phyloP scores from a whole-genome alignment of 495 filamentous ascomycete genomes.

The Neurospora sp. region DNA sequence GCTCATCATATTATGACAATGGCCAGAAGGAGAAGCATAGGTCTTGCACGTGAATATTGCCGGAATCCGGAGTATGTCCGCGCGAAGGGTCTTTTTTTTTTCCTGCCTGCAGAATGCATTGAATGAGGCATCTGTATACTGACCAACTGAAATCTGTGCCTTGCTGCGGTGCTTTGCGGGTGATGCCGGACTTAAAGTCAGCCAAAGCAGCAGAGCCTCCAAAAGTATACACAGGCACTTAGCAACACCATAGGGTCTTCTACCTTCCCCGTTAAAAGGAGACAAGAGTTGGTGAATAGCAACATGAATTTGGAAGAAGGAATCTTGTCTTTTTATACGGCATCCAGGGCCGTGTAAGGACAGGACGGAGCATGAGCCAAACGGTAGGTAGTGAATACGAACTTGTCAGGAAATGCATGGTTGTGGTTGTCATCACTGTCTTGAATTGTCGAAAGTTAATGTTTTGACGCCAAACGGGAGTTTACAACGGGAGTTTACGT shows the following conservation, averaged over 20 bases:
- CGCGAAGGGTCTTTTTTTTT: neutral
- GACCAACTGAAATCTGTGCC: neutral
- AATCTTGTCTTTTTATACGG: neutral
- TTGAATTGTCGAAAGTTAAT: too few relatives aligned
- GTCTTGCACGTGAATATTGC: neutral
- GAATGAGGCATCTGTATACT: neutral
- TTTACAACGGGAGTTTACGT: too few relatives aligned
- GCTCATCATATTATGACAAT: neutral
- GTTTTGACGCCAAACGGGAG: too few relatives aligned
- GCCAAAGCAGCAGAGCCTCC: neutral
- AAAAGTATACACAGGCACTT: neutral
- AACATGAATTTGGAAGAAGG: neutral
- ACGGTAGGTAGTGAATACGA: too few relatives aligned
- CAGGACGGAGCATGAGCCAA: too few relatives aligned
- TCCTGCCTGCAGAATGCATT: neutral
- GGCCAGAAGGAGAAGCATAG: neutral
- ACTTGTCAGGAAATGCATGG: too few relatives aligned
- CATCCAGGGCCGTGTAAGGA: too few relatives aligned
- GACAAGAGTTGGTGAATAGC: neutral
- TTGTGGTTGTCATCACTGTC: too few relatives aligned
- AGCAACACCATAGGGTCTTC: neutral
- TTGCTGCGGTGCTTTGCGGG: neutral
- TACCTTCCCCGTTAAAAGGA: neutral
- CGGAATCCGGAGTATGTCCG: neutral
- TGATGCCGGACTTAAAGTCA: neutral